Base-by-base conservation (phyloP, 2,329 filamentous ascomycete species). In the Ampelomyces quisqualis region DNA sequence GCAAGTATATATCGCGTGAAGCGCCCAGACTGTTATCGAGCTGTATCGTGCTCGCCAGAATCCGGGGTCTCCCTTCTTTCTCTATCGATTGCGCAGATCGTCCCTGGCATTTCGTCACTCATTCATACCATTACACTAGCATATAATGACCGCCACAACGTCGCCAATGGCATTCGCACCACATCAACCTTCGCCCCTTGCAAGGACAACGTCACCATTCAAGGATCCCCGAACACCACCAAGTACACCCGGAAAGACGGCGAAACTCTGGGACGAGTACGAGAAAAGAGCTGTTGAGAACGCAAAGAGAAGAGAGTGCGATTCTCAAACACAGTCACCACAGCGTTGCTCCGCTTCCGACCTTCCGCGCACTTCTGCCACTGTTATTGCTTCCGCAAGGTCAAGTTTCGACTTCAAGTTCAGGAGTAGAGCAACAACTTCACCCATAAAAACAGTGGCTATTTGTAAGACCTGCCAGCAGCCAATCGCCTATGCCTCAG, bases 211-310 rank as follows among this genome's bases (percentile, higher is more conserved):
- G 39, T 64, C 57, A 10, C 55, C 55, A 3, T 62, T 60, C 43
- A 61, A 58, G 33, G 49, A 61, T 27, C 55, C 56, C 34, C 52
- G 53, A 23, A 49, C 62, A 37, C 48, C 62, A 23, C 55, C 52
- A 31, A 57, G 45, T 24, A 61, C 57, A 20, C 60, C 59, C 13
- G 43, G 45, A 14, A 57, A 53, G 19, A 65, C 65, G 10, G 62
- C 55, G 21, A 54, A 60, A 37, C 31, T 62, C n/a, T 67, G 62
- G 64, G 64, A 68, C 22, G 58, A 63, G 37, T 65, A 63, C 27
- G 65, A 68, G 40, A 60, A 43, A 41, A 48, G 49, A 26, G 64
- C 64, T 7, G 39, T 60, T 11, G 62, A 66, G 36, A 62, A 60
- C 28, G 61, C 55, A 39, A 63, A 39, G 40, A 55, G 45, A 42